Percentiles rank a stretch among this genome's conserved stretches.
These are phyloP conservation scores for Craterostigma plantagineum DNA, from an alignment of 257 asterid species.

Conservation along the genomic window DNA sequence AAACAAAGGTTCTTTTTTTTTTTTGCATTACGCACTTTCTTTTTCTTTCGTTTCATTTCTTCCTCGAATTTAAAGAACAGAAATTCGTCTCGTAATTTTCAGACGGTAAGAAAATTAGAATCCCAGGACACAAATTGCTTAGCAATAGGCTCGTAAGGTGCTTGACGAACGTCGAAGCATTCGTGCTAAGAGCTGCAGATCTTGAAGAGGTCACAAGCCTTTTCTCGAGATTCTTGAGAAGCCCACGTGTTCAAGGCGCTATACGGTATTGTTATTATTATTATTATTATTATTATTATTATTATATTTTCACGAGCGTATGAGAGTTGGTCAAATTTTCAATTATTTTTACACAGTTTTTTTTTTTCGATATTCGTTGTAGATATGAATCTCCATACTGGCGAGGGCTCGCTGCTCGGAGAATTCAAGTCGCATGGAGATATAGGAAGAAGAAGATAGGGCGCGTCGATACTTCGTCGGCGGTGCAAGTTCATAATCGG, in stretches of 20 bases:
- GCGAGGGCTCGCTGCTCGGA: constrained; percentile 53
- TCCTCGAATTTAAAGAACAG: not conserved
- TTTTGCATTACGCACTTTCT: too few species aligned
- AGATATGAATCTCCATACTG: constrained; percentile 80
- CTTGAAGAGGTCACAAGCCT: constrained; percentile 75
- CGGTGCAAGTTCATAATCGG: too few species aligned
- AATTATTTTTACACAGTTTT: too few species aligned
- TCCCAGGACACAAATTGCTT: constrained; percentile 48
- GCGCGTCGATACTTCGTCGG: constrained; percentile 8
- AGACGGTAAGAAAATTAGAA: constrained; percentile 47
- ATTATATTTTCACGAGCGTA: too few species aligned
- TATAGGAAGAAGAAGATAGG: constrained; percentile 47
- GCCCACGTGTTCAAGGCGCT: constrained; percentile 76
- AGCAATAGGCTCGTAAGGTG: constrained; percentile 62
- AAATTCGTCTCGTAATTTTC: not conserved
- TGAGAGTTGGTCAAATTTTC: too few species aligned
- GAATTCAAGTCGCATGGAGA: constrained; percentile 83
- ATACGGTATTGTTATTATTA: too few species aligned
- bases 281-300: too few species aligned
- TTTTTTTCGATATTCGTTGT: not conserved
- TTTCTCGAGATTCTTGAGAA: constrained; percentile 59
- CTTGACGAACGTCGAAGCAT: constrained; percentile 68
- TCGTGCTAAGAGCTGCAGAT: constrained; percentile 56
- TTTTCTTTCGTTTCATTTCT: not conserved
- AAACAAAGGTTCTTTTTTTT: constrained; percentile 46